A percentile compares a stretch with the other conserved stretches of the same genome.
Conservation (phyloP, 2,329 filamentous ascomycete genomes). For the Lasiodiplodia theobromae region DNA sequence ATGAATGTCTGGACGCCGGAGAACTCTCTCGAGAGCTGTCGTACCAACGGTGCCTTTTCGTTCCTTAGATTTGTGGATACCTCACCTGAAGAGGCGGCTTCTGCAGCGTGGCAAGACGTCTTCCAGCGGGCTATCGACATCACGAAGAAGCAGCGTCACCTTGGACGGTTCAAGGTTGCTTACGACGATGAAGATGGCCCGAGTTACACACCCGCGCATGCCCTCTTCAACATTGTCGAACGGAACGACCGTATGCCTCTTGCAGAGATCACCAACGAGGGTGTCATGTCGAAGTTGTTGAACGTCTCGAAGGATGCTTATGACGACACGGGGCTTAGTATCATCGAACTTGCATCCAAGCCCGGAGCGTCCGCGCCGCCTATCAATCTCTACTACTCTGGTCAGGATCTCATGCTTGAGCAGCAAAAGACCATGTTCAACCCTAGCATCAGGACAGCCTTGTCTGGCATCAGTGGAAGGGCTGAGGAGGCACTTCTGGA, state of each 20-base stretch:
- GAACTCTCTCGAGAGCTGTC: slow-evolving; percentile 71
- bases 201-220: slow-evolving; percentile 74
- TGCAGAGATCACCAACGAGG: slow-evolving; percentile 73
- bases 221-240: slow-evolving; percentile 80
- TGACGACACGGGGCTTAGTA: slow-evolving; percentile 72
- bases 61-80: slow-evolving; percentile 88
- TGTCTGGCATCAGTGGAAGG: slow-evolving; percentile 70
- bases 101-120: slow-evolving; percentile 71
- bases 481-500: slow-evolving; percentile 79
- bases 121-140: slow-evolving; percentile 76
- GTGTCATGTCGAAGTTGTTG: slow-evolving; percentile 76
- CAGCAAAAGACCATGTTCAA: slow-evolving; percentile 82
- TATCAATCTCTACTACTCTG: slow-evolving; percentile 79
- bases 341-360: slow-evolving; percentile 81
- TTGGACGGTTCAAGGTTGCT: slow-evolving; percentile 70
- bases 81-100: slow-evolving; percentile 75
- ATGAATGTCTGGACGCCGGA: slow-evolving; percentile 92
- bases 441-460: slow-evolving; percentile 71
- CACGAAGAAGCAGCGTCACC: slow-evolving; percentile 58
- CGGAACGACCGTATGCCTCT: slow-evolving; percentile 72
- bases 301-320: slow-evolving; percentile 76
- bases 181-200: slow-evolving; percentile 72
- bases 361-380: slow-evolving; percentile 86
- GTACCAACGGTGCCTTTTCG: slow-evolving; percentile 74
- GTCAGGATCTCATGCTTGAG: slow-evolving; percentile 69